These are phyloP conservation scores for Thermomucor indicae-seudaticae DNA, from an alignment of 371 early-diverging fungal species.

Conservation along the genomic window DNA sequence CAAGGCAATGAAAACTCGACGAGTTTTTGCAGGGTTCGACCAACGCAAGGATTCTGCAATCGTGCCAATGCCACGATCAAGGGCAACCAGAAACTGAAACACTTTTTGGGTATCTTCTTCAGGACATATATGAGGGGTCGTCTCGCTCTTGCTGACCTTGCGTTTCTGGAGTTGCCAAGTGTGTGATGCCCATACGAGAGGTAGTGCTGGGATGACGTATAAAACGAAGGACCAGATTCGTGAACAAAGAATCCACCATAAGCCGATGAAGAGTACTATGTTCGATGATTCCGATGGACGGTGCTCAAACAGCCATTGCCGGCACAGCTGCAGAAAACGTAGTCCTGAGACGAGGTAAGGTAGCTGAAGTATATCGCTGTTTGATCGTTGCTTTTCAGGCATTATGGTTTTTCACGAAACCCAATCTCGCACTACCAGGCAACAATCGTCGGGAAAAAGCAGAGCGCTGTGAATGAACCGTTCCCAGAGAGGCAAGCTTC, in stretches of 20 bases:
- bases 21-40: conserved; percentile 5
- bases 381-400: too few species aligned
- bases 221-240: conserved; percentile 3
- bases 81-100: background rate
- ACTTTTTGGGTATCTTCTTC: background rate
- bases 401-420: too few species aligned
- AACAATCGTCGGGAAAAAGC: too few species aligned
- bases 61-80: background rate
- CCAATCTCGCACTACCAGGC: too few species aligned
- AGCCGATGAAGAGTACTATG: background rate
- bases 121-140: too few species aligned
- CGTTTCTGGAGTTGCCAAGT: conserved; percentile 1
- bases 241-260: conserved; percentile 8
- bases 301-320: too few species aligned
- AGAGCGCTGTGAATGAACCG: too few species aligned
- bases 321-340: too few species aligned
- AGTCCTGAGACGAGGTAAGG: too few species aligned
- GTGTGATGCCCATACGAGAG: conserved; percentile 6
- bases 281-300: conserved; percentile 1
- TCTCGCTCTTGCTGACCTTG: background rate
- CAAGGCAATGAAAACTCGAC: background rate
- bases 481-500: too few species aligned
- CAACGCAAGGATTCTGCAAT: background rate
- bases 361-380: too few species aligned
- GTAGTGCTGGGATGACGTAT: conserved; percentile 6